Conservation (phyloP, 352 stramenopile species). For the Phytophthora tubulina region DNA sequence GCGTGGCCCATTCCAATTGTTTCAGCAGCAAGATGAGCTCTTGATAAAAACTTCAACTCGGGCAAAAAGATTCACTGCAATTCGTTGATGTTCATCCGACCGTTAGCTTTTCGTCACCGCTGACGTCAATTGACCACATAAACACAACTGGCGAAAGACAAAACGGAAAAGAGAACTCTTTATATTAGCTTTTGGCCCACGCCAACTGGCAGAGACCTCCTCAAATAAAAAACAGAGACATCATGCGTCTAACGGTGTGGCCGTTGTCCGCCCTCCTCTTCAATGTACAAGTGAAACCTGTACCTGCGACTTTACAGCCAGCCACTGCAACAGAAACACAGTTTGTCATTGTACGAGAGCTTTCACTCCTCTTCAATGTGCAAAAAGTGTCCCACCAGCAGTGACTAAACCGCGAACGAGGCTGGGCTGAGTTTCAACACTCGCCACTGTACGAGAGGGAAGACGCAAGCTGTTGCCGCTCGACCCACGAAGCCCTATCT, state of each 20-base stretch:
- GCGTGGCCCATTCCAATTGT: constrained; percentile 24
- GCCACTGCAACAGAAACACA: constrained; percentile 3
- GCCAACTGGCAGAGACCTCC: constrained; percentile 10
- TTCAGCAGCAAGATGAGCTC: neutral
- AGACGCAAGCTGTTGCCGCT: neutral
- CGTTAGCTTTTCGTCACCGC: neutral
- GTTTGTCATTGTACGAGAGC: constrained; percentile 42
- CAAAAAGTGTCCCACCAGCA: constrained; percentile 4
- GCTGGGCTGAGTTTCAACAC: neutral
- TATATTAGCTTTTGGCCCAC: constrained; percentile 36
- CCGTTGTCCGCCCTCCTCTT: constrained; percentile 39
- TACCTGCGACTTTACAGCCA: constrained; percentile 1
- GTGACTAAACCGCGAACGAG: constrained; percentile 1
- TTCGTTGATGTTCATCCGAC: too few species aligned
- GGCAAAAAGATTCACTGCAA: neutral
- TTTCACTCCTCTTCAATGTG: constrained; percentile 45
- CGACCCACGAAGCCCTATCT: constrained; percentile 8
- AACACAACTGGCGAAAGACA: constrained; percentile 18
- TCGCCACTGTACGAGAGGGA: constrained; percentile 39
- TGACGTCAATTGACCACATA: constrained; percentile 19
- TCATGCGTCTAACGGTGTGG: neutral
- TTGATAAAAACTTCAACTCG: constrained; percentile 16
- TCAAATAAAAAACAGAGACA: constrained; percentile 12
- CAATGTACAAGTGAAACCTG: constrained; percentile 28
- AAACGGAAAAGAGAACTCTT: constrained; percentile 26